Percentiles rank a stretch among this genome's conserved stretches.
Evolutionary conservation across 345 rosid species (phyloP).

Genomic region (Clausena lansium): DNA sequence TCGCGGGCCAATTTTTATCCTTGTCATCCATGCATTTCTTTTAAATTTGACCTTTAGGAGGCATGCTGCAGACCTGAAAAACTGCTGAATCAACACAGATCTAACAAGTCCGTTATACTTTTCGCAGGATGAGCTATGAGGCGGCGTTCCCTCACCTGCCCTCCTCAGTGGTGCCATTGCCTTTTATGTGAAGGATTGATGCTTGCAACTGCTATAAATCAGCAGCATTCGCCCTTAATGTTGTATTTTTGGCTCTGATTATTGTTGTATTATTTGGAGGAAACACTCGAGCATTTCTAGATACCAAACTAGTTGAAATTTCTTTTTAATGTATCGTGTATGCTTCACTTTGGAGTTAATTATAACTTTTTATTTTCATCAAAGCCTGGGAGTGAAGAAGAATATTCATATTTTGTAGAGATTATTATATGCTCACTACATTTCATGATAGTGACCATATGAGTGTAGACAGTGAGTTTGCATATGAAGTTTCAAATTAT

Average conservation of each 20-base stretch:
- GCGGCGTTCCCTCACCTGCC: background rate
- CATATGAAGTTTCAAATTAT: too few relatives aligned
- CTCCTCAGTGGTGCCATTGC: background rate
- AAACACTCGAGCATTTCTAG: background rate
- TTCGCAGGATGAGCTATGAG: conserved; percentile 51
- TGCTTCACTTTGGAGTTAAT: background rate
- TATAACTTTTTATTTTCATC: background rate
- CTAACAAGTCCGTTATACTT: background rate
- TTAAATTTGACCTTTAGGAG: background rate
- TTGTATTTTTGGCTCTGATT: background rate
- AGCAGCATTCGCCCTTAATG: background rate
- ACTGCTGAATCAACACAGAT: background rate
- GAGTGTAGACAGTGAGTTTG: too few relatives aligned
- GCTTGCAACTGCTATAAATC: background rate
- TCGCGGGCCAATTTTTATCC: background rate
- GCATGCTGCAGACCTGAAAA: background rate
- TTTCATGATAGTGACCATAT: too few relatives aligned
- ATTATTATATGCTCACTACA: too few relatives aligned
- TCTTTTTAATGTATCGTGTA: background rate
- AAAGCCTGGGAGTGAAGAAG: background rate
- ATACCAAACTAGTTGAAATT: background rate
- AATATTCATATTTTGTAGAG: too few relatives aligned
- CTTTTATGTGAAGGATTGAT: background rate
- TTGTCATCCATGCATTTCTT: too few relatives aligned
- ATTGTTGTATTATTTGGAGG: background rate